Base-by-base conservation (phyloP, 208 protist species). In the Leishmania major region DNA sequence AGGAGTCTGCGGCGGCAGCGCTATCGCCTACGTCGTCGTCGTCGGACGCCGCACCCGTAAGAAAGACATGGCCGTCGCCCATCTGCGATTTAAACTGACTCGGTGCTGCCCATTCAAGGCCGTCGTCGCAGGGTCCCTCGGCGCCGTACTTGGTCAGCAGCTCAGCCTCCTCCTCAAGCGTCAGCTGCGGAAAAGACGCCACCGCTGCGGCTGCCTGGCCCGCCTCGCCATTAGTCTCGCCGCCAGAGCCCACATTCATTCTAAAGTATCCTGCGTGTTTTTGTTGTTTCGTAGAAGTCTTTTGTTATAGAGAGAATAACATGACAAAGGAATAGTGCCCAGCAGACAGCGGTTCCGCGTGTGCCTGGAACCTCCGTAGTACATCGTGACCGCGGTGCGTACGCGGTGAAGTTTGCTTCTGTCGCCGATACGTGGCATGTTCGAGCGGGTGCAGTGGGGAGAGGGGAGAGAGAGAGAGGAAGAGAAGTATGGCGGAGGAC, bases 131-230 rank as follows among this genome's bases (percentile, higher is more conserved):
- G 19, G 89, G 87, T 0, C 86, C 90, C 31, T 80, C 81, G 3
- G 85, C 86, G 25, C 95, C 95, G 79, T 95, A 98, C 82, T 95
- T 89, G 7, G 93, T 87, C 15, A 98, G 88, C 22, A 98, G 75
- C 22, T 78, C 86, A 0, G 91, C 89, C 71, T 95, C 92, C 67
- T 96, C 93, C 55, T 92, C 90, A 17, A 78, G 77, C 2, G 88
- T 87, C 53, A 96, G 47, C 75, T 62, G 37, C 75, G 2, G 40
- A 17, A 40, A 22, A 43, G 73, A 6, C 15, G 73, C n/a, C 73
- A 25, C 15, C n/a, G 7, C 47, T 55, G 35, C 28, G 70, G 45
- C 13, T 45, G 25, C 70, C 43, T 7, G 43, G 45, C 17, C 45
- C 73, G 17, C 53, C 73, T 57, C 49, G 15, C 5, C 35, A 78